Evolutionary conservation across 2,329 filamentous ascomycete species (phyloP).

Genomic region (Simplicillium aogashimaense): DNA sequence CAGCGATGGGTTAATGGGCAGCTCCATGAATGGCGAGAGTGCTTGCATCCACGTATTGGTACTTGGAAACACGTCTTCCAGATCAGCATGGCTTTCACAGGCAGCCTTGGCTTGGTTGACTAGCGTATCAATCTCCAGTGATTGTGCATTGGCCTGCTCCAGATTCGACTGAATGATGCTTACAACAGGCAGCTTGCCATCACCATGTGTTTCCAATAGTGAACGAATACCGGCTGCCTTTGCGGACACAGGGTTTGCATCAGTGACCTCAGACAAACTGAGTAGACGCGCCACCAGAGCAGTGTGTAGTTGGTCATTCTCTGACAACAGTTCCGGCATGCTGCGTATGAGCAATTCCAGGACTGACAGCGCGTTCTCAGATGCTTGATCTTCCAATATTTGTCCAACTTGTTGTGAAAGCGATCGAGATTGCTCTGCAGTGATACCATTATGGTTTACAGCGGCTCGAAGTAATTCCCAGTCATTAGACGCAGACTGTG

Average conservation of each 20-base stretch:
- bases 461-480: slow-evolving; percentile 40
- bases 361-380: slow-evolving; percentile 36
- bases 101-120: slow-evolving; percentile 34
- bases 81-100: slow-evolving; percentile 14
- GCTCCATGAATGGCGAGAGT: slow-evolving; percentile 42
- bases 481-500: slow-evolving; percentile 18
- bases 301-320: slow-evolving; percentile 35
- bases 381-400: slow-evolving; percentile 19
- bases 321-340: slow-evolving; percentile 31
- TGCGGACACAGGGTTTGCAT: slow-evolving; percentile 22
- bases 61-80: slow-evolving; percentile 51
- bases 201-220: slow-evolving; percentile 32
- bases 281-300: slow-evolving; percentile 42
- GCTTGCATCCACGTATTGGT: slow-evolving; percentile 55
- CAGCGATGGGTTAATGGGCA: slow-evolving; percentile 49
- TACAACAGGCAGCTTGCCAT: slow-evolving; percentile 33
- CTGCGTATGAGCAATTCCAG: slow-evolving; percentile 26
- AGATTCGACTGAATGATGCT: slow-evolving; percentile 46
- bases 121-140: slow-evolving; percentile 45
- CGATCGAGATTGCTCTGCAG: slow-evolving; percentile 19
- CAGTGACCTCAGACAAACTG: slow-evolving; percentile 39
- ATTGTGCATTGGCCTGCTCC: slow-evolving; percentile 35
- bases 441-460: slow-evolving; percentile 30
- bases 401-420: slow-evolving; percentile 24
- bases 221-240: slow-evolving; percentile 32